A percentile compares a stretch with the other conserved stretches of the same genome.
phyloP scores from a whole-genome alignment of 164 flowering plant species.

The Stephania japonica region DNA sequence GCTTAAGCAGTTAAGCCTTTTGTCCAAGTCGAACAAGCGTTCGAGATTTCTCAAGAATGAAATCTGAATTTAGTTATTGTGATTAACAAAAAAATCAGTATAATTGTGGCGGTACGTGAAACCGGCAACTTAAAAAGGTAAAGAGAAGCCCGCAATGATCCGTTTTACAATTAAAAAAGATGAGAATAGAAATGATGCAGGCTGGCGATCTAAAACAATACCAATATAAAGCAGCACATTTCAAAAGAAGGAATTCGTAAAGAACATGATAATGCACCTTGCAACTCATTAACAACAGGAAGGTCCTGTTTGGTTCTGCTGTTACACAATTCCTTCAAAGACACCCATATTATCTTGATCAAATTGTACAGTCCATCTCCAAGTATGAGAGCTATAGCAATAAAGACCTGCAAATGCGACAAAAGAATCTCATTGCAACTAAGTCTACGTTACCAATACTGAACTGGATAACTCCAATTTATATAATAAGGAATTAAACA shows the following conservation, averaged over 20 bases:
- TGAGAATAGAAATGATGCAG: not conserved
- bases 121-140: not conserved
- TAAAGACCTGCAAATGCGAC: slow-evolving; percentile 61
- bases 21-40: too few species aligned
- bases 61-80: too few species aligned
- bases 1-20: too few species aligned
- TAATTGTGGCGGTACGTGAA: too few species aligned
- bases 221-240: not conserved
- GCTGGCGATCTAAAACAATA: not conserved
- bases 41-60: too few species aligned
- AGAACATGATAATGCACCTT: slow-evolving; percentile 33
- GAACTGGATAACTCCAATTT: too few species aligned
- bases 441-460: too few species aligned
- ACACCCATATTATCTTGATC: slow-evolving; percentile 72
- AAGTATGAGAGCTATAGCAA: slow-evolving; percentile 80
- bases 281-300: slow-evolving; percentile 45
- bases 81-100: too few species aligned
- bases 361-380: slow-evolving; percentile 96
- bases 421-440: not conserved
- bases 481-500: too few species aligned
- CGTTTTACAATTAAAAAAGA: not conserved
- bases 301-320: slow-evolving; percentile 38
- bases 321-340: slow-evolving; percentile 53
- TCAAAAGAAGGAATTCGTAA: not conserved
- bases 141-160: not conserved